Percentiles rank a stretch among this genome's conserved stretches.
These are phyloP conservation scores for Nakazawaea molendinolei DNA, from an alignment of 805 yeast species.

Conservation along the genomic window DNA sequence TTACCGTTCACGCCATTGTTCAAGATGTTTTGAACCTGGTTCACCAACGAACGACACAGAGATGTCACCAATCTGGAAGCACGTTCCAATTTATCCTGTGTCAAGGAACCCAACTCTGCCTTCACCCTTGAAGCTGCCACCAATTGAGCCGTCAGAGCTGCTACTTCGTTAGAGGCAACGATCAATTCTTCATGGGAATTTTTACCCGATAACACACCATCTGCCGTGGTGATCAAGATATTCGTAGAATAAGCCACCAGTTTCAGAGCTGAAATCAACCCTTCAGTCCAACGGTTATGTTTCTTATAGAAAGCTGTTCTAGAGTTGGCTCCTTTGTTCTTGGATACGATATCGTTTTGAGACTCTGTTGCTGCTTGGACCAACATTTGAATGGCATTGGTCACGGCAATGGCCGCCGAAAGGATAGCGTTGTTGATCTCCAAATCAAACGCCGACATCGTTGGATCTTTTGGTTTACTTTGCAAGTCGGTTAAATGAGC, in stretches of 20 bases:
- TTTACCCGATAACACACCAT: conserved; percentile 62
- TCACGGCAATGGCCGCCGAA: conserved; percentile 72
- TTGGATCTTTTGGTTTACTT: conserved; percentile 41
- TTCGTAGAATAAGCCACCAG: conserved; percentile 82
- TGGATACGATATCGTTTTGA: conserved; percentile 73
- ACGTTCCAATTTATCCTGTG: conserved; percentile 66
- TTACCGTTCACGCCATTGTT: conserved; percentile 25
- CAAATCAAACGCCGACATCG: conserved; percentile 47
- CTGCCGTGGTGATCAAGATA: conserved; percentile 77
- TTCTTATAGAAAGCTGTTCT: conserved; percentile 76
- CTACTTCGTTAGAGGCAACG: conserved; percentile 88
- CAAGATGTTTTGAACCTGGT: conserved; percentile 56
- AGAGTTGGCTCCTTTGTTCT: conserved; percentile 59
- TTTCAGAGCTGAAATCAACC: conserved; percentile 82
- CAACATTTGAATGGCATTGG: conserved; percentile 67
- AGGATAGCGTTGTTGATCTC: conserved; percentile 73
- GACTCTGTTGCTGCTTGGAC: conserved; percentile 74
- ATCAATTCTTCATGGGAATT: conserved; percentile 76
- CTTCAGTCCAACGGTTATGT: conserved; percentile 91
- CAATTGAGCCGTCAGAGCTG: conserved; percentile 86
- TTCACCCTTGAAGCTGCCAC: conserved; percentile 90
- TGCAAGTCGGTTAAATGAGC: conserved; percentile 48
- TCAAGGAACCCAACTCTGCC: conserved; percentile 66
- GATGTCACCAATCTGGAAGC: conserved; percentile 63
- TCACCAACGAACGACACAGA: conserved; percentile 72